Base-by-base conservation (phyloP, 768 basidiomycete species). In the Epithele typhae region DNA sequence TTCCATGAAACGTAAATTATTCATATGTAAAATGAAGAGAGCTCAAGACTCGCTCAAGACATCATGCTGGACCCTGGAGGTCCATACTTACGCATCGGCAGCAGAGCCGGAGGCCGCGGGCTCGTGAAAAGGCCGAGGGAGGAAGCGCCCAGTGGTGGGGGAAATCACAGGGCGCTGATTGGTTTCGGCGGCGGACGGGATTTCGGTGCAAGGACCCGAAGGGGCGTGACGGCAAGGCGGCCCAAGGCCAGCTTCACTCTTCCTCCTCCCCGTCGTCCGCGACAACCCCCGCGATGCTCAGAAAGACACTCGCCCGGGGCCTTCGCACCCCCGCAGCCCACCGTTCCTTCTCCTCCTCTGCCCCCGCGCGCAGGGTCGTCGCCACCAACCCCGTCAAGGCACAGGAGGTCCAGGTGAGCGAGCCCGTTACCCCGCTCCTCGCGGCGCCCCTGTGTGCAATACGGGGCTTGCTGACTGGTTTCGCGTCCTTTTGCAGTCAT, bases 401-500 rank as follows among this genome's bases (percentile, higher is more conserved):
- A 14, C 76, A 90, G 68, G 83, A 91, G 67, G 89, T 84, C 65
- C 76, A 83, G 74, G 90, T 91, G 62, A 14, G 66, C 50, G 36
- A 21, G 34, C 40, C 38, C 27, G 23, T 43, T 43, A 47, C 40
- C 46, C 43, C 27, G 37, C 37, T 27, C 45, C 36, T 33, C 43
- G 25, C 18, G 35, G 6, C 35, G n/a, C 6, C 8, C 35, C 9
- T 45, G 25, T 50, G 37, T 35, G 21, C 25, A 27, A 15, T 34
- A 41, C 54, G 35, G 37, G 17, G 42, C 8, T 36, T 40, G 27
- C 43, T 25, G 11, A 35, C 7, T 25, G 35, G 36, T 58, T 81
- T 81, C 81, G 30, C 86, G 82, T 82, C 77, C 82, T 37, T 85
- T 82, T 33, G 89, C 86, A 82, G 83, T 77, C 82, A 37, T 85